Conservation (phyloP, 2,329 filamentous ascomycete species). For the Fusarium drepaniforme region DNA sequence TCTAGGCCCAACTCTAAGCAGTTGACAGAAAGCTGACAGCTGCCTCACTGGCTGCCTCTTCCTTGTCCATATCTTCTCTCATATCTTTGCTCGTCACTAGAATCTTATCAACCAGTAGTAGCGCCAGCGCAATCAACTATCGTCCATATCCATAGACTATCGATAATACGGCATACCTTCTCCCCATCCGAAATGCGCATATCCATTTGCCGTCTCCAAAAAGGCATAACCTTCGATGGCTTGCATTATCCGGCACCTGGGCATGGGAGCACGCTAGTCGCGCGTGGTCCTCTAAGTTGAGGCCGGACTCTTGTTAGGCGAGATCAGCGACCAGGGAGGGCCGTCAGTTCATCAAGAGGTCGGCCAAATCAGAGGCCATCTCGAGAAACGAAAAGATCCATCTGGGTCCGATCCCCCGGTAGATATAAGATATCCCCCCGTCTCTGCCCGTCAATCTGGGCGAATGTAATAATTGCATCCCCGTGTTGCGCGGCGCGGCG, state of each 20-base stretch:
- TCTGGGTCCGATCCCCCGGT: constrained; percentile 20
- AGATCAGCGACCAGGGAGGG: constrained; percentile 35
- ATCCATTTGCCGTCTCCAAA: neutral
- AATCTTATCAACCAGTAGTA: neutral
- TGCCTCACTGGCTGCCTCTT: neutral
- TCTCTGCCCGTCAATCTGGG: constrained; percentile 18
- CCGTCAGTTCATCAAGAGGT: neutral
- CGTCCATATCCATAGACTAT: neutral
- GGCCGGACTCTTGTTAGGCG: constrained; percentile 25
- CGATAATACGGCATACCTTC: neutral
- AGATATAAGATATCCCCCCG: constrained; percentile 21
- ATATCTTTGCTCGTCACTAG: neutral
- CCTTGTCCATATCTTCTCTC: neutral
- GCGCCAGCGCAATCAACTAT: neutral
- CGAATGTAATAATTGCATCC: constrained; percentile 4
- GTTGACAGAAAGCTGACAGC: neutral
- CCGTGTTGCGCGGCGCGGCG: neutral
- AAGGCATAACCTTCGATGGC: neutral
- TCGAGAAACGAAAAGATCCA: constrained; percentile 15
- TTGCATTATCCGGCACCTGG: neutral
- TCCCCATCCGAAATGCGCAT: neutral
- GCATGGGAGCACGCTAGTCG: constrained; percentile 20
- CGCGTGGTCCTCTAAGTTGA: neutral
- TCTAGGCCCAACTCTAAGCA: neutral
- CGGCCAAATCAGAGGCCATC: constrained; percentile 29